These are phyloP conservation scores for Taphrina communis DNA, from an alignment of 1,139 yeast species.

Conservation along the genomic window DNA sequence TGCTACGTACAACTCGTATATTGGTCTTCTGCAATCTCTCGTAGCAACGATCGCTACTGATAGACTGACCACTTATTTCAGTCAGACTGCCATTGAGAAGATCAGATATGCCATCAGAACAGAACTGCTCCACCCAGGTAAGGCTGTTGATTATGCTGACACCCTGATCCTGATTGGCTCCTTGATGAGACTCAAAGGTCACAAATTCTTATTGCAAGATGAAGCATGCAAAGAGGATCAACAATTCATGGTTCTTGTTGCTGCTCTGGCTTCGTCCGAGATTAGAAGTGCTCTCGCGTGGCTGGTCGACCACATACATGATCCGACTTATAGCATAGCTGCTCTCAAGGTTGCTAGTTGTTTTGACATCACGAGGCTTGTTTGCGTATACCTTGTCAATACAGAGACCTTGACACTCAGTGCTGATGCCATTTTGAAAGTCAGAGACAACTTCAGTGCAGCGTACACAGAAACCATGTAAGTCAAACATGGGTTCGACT, in stretches of 20 bases:
- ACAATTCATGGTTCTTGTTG: constrained; percentile 7
- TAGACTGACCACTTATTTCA: not conserved
- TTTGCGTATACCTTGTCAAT: constrained; percentile 20
- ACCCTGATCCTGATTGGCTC: constrained; percentile 15
- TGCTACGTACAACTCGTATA: not conserved
- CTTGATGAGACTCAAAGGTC: constrained; percentile 8
- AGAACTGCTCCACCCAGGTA: constrained; percentile 8
- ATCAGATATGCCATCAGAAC: not conserved
- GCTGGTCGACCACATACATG: constrained; percentile 5
- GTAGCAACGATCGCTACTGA: constrained; percentile 1
- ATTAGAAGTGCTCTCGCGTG: constrained; percentile 13
- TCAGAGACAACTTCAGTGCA: constrained; percentile 31
- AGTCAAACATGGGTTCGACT: not conserved
- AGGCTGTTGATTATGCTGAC: constrained; percentile 8
- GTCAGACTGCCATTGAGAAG: not conserved
- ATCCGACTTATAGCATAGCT: not conserved
- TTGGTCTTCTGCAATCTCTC: constrained; percentile 3
- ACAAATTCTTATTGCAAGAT: constrained; percentile 7
- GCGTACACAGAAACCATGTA: constrained; percentile 28
- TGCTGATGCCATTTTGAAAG: constrained; percentile 22
- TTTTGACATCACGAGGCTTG: constrained; percentile 18
- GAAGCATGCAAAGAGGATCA: constrained; percentile 1
- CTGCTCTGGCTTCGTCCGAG: constrained; percentile 19
- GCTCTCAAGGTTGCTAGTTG: constrained; percentile 9
- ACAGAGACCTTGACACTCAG: not conserved